Conservation (phyloP, 176 grass and related monocot genomes). For the Aegilops umbellulata region DNA sequence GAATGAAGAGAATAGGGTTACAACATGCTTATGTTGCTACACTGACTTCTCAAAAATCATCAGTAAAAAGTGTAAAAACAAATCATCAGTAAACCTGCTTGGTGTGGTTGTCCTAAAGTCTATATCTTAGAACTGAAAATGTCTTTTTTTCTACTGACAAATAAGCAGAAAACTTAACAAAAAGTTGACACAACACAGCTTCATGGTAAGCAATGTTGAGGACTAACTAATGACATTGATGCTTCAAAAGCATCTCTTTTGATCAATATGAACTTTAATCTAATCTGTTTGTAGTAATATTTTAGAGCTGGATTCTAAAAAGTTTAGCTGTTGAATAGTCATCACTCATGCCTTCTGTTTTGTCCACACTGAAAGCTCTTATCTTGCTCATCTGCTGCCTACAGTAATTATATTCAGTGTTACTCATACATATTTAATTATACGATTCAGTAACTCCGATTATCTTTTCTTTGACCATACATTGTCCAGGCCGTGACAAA, state of each 20-base stretch:
- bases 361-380: background rate
- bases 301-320: background rate
- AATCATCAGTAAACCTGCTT: background rate
- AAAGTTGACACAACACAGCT: background rate
- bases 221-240: background rate
- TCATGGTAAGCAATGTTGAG: background rate
- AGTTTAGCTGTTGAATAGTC: background rate
- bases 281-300: no score
- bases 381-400: background rate
- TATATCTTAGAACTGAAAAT: background rate
- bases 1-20: background rate
- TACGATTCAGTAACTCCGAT: background rate
- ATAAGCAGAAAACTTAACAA: background rate
- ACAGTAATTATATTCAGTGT: background rate
- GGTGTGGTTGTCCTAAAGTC: background rate
- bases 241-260: background rate
- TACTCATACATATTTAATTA: background rate
- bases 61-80: background rate
- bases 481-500: constrained; percentile 55
- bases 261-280: background rate
- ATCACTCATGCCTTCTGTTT: background rate
- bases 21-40: background rate
- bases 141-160: background rate
- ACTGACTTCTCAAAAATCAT: background rate
- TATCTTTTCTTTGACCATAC: background rate